Conservation (phyloP, 2,329 filamentous ascomycete species). For the Rhexocercosporidium sp. region DNA sequence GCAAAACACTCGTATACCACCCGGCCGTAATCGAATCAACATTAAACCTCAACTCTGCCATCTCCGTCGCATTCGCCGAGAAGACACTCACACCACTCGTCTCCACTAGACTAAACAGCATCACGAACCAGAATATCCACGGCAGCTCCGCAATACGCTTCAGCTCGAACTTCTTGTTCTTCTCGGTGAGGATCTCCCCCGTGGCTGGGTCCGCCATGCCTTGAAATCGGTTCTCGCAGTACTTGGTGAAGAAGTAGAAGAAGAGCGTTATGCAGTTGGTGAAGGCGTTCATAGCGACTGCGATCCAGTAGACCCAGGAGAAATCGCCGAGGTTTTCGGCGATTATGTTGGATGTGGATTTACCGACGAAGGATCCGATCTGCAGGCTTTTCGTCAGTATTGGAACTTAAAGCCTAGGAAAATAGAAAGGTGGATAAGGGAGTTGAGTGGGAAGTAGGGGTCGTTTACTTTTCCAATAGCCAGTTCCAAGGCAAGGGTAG, state of each 20-base stretch:
- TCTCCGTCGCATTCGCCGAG: slow-evolving; percentile 62
- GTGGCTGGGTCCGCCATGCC: slow-evolving; percentile 59
- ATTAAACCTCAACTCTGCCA: slow-evolving; percentile 64
- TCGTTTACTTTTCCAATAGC: slow-evolving; percentile 55
- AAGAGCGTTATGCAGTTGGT: slow-evolving; percentile 58
- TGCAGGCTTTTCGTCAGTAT: neutral
- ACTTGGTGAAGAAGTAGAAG: slow-evolving; percentile 62
- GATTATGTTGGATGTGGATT: slow-evolving; percentile 64
- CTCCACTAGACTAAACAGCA: slow-evolving; percentile 62
- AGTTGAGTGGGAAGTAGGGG: too few species aligned
- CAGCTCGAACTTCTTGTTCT: slow-evolving; percentile 61
- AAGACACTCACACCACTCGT: slow-evolving; percentile 61
- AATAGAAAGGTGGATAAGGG: neutral
- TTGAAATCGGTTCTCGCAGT: slow-evolving; percentile 53
- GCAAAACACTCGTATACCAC: slow-evolving; percentile 62
- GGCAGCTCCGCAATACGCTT: slow-evolving; percentile 61
- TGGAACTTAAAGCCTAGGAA: neutral
- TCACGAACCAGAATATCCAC: slow-evolving; percentile 63
- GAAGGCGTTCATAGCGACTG: slow-evolving; percentile 68
- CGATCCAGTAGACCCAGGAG: slow-evolving; percentile 65
- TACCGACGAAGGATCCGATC: slow-evolving; percentile 64
- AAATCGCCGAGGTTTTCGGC: slow-evolving; percentile 63
- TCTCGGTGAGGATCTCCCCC: slow-evolving; percentile 63
- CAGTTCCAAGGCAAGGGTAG: slow-evolving; percentile 64
- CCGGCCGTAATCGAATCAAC: slow-evolving; percentile 60